Percentiles rank a stretch among this genome's conserved stretches.
phyloP scores from a whole-genome alignment of 176 grass and related monocot genomes.

The Raddia guianensis region DNA sequence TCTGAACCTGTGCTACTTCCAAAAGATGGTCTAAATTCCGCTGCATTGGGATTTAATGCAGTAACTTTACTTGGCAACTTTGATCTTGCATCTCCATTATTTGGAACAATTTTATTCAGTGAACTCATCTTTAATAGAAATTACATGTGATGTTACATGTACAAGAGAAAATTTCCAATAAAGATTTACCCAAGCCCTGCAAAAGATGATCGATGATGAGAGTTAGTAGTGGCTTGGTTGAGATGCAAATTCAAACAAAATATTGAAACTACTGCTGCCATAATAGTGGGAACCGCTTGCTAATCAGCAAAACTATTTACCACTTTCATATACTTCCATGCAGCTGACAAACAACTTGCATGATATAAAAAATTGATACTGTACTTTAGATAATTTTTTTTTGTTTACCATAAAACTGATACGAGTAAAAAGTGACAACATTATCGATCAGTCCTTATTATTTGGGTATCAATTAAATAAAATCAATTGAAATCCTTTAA shows the following conservation, averaged over 20 bases:
- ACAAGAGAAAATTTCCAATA: constrained; percentile 41
- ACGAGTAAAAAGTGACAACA: not conserved
- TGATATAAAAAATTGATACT: not conserved
- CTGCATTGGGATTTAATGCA: constrained; percentile 94
- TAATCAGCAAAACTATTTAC: not conserved
- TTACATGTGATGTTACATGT: constrained; percentile 53
- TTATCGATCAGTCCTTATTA: not conserved
- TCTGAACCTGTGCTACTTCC: constrained; percentile 47
- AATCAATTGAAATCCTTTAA: constrained; percentile 2
- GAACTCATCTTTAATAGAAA: constrained; percentile 78
- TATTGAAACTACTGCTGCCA: not conserved
- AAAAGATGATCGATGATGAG: constrained; percentile 15
- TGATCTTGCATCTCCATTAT: constrained; percentile 49
- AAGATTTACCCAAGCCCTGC: constrained; percentile 76
- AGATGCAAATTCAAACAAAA: not conserved
- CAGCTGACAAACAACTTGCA: not conserved
- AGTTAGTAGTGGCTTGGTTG: constrained; percentile 1
- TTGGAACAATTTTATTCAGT: constrained; percentile 56
- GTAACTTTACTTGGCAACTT: constrained; percentile 65
- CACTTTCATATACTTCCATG: not conserved
- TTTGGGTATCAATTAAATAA: constrained; percentile 3
- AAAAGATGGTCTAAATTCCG: constrained; percentile 74
- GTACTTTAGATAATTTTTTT: not conserved
- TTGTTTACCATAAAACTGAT: not conserved
- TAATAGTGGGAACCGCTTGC: not conserved